Base-by-base conservation (phyloP, 148 eudicot species). In the Camellia granthamiana region DNA sequence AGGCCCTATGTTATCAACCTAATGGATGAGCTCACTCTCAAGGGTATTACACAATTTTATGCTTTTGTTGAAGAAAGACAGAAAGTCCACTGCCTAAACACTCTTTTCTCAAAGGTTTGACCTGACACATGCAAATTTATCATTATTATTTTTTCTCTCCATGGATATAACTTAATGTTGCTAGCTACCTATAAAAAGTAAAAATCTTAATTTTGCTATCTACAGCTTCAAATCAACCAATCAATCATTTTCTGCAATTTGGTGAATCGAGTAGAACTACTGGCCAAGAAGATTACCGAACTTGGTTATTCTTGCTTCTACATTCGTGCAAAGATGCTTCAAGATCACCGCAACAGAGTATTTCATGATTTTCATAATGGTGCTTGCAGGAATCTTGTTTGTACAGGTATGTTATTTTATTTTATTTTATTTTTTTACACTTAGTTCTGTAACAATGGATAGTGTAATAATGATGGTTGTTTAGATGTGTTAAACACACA, bases 291-390 rank as follows among this genome's bases (percentile, higher is more conserved):
- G 89, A 94, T 94, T 77, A 94, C 98, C 7, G 98, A 94, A 88
- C 93, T 94, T 80, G 98, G 97, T 65, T 94, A 88, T 84, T 94
- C 98, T 55, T 94, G 98, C 84, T 92, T 94, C 88, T 94, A 94
- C 80, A 94, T 94, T 81, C 98, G 92, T 89, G 98, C 98, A 52
- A 94, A 94, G 85, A 94, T 94, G 98, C 89, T 94, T 74, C 98
- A 94, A 82, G 97, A 94, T 82, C 98, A 94, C 61, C 90, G 98
- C 38, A 94, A 94, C 82, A 87, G 98, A 90, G 98, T 94, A 23
- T 94, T 94, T 77, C 98, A 92, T 80, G 97, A 94, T 81, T 94
- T 94, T 79, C 97, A 97, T 47, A 94, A 92, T 79, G 97, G 98
- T 71, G 98, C 98, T 74, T 94, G 97, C 87, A 85, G 98, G 82